Evolutionary conservation across 306 rosid genomes (phyloP).

Genomic region (Astragalus glycyphyllos): DNA sequence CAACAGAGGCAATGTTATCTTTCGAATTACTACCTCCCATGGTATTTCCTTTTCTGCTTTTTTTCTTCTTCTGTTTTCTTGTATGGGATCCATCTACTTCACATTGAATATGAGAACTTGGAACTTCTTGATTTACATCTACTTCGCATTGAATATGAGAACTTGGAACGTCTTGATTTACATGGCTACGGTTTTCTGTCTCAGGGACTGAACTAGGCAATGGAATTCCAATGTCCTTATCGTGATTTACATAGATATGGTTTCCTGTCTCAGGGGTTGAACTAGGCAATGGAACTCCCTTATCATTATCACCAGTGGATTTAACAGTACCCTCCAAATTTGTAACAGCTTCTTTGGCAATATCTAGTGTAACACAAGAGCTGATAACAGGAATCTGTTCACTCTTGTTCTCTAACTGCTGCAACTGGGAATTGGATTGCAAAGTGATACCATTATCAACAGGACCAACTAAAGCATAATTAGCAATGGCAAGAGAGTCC

Average conservation of each 20-base stretch:
- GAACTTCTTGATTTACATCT: constrained; percentile 12
- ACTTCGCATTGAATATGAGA: too few species aligned
- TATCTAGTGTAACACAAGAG: constrained; percentile 34
- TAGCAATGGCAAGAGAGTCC: constrained; percentile 24
- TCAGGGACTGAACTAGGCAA: too few species aligned
- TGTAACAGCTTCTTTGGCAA: constrained; percentile 14
- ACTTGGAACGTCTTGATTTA: too few species aligned
- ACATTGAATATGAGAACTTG: constrained; percentile 21
- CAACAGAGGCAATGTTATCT: constrained; percentile 32
- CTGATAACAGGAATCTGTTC: constrained; percentile 20
- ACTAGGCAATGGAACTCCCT: neutral
- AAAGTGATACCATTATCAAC: constrained; percentile 8
- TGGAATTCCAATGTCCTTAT: too few species aligned
- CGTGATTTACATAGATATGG: too few species aligned
- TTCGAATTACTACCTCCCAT: constrained; percentile 26
- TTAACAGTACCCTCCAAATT: constrained; percentile 21
- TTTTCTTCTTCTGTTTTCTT: constrained; percentile 34
- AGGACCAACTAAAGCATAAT: constrained; percentile 27
- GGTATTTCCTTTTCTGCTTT: constrained; percentile 31
- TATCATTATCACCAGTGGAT: neutral
- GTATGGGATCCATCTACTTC: constrained; percentile 35
- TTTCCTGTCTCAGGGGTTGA: constrained; percentile 8
- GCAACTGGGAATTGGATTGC: constrained; percentile 25
- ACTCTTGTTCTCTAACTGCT: constrained; percentile 26
- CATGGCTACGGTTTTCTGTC: too few species aligned